A percentile compares a stretch with the other conserved stretches of the same genome.
These are phyloP conservation scores for Rhytidiadelphus loreus DNA, from an alignment of 225 moss, liverwort and hornwort genomes.

Conservation along the genomic window DNA sequence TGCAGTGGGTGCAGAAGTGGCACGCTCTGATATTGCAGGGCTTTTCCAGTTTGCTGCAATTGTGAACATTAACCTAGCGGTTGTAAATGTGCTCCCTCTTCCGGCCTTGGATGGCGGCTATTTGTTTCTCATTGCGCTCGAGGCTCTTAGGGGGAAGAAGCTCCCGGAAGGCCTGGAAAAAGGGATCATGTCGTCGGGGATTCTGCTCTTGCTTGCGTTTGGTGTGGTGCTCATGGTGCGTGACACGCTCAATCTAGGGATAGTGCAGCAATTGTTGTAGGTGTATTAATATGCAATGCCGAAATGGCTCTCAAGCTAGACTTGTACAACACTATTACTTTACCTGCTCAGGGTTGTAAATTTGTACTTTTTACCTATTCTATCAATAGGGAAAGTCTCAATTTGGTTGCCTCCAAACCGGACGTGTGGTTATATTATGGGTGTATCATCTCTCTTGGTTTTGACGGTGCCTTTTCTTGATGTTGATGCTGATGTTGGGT, in stretches of 20 bases:
- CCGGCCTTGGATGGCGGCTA: constrained; percentile 93
- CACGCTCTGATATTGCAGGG: constrained; percentile 70
- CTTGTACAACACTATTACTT: constrained; percentile 3
- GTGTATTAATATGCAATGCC: not conserved
- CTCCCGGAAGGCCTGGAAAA: constrained; percentile 83
- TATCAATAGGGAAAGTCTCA: not conserved
- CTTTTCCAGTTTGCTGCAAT: constrained; percentile 91
- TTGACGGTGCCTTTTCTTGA: not conserved
- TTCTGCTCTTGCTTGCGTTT: constrained; percentile 66
- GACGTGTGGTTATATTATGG: not conserved
- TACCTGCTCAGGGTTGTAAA: constrained; percentile 1
- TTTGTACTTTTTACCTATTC: constrained; percentile 6
- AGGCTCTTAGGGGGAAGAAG: constrained; percentile 85
- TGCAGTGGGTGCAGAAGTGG: constrained; percentile 91
- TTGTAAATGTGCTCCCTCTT: constrained; percentile 81
- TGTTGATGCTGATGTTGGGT: not conserved
- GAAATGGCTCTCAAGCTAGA: not conserved
- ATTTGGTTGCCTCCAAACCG: not conserved
- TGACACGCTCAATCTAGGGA: constrained; percentile 84
- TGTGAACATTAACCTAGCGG: constrained; percentile 86
- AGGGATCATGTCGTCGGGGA: constrained; percentile 92
- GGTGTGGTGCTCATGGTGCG: constrained; percentile 92
- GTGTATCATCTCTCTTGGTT: not conserved
- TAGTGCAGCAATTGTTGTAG: constrained; percentile 91
- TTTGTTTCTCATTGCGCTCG: constrained; percentile 64